A percentile compares a stretch with the other conserved stretches of the same genome.
phyloP scores from a whole-genome alignment of 225 moss, liverwort and hornwort genomes.

The Climacium dendroides region DNA sequence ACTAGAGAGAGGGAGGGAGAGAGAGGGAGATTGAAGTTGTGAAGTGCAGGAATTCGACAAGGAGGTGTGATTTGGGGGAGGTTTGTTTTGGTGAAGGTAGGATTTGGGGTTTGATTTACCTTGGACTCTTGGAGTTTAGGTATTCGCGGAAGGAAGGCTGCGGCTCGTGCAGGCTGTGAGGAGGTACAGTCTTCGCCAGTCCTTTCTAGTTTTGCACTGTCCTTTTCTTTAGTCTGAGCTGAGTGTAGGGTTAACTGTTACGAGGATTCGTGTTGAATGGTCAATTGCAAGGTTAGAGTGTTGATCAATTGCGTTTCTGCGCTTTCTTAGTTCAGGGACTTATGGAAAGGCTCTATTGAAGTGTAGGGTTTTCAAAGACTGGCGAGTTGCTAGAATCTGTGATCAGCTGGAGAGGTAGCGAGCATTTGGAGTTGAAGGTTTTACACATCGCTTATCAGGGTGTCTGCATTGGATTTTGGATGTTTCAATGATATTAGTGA shows the following conservation, averaged over 20 bases:
- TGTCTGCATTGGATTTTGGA: neutral
- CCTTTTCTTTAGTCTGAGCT: neutral
- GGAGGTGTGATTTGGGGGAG: neutral
- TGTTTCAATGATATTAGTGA: neutral
- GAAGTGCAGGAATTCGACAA: neutral
- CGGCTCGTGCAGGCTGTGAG: neutral
- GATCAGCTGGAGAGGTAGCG: neutral
- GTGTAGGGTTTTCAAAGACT: neutral
- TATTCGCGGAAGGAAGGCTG: neutral
- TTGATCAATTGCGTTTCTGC: neutral
- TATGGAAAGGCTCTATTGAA: neutral
- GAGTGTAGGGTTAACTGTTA: neutral
- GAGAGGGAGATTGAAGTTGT: neutral
- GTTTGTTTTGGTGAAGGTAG: neutral
- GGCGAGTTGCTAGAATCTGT: neutral
- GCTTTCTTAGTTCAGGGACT: neutral
- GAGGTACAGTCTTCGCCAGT: neutral
- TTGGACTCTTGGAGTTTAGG: neutral
- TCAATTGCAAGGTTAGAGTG: neutral
- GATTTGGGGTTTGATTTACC: neutral
- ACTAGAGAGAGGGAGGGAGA: neutral
- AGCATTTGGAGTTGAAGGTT: neutral
- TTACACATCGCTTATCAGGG: neutral
- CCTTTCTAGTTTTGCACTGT: neutral
- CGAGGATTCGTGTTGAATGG: neutral